phyloP scores from a whole-genome alignment of 192 early-diverging fungal species.

The Spinellus fusiger region DNA sequence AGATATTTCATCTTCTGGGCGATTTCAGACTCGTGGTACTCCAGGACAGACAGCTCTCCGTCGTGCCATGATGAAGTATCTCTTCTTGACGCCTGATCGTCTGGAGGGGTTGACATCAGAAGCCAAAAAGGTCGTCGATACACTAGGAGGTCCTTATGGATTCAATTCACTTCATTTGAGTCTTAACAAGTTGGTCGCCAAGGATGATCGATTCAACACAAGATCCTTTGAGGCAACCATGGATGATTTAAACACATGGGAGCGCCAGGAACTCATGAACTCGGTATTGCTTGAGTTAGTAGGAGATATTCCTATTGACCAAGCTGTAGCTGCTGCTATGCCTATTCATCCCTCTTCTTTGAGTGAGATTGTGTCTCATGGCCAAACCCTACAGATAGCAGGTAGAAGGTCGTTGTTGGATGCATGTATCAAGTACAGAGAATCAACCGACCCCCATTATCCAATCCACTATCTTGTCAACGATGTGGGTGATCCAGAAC shows the following conservation, averaged over 20 bases:
- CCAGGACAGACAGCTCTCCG: slow-evolving; percentile 4
- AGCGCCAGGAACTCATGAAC: neutral
- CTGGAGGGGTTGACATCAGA: neutral
- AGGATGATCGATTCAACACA: slow-evolving; percentile 5
- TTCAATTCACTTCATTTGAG: slow-evolving; percentile 12
- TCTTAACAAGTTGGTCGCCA: slow-evolving; percentile 6
- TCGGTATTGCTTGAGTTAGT: slow-evolving; percentile 10
- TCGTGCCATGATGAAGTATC: neutral
- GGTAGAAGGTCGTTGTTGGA: neutral
- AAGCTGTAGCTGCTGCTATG: slow-evolving; percentile 13
- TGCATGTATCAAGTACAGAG: slow-evolving; percentile 16
- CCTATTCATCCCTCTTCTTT: slow-evolving; percentile 2
- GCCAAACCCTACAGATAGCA: neutral
- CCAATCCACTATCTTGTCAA: slow-evolving; percentile 15
- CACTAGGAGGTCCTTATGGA: slow-evolving; percentile 14
- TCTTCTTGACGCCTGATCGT: slow-evolving; percentile 9
- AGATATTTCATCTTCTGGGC: slow-evolving; percentile 7
- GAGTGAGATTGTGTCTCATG: neutral
- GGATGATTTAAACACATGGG: neutral
- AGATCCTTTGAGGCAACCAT: slow-evolving; percentile 3
- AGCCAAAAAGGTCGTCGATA: slow-evolving; percentile 1
- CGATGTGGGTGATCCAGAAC: slow-evolving; percentile 1
- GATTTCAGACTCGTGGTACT: slow-evolving; percentile 7
- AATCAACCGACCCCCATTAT: neutral
- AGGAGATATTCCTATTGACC: slow-evolving; percentile 24